Conservation (phyloP, 164 flowering plant species). For the Chloranthus sessilifolius region DNA sequence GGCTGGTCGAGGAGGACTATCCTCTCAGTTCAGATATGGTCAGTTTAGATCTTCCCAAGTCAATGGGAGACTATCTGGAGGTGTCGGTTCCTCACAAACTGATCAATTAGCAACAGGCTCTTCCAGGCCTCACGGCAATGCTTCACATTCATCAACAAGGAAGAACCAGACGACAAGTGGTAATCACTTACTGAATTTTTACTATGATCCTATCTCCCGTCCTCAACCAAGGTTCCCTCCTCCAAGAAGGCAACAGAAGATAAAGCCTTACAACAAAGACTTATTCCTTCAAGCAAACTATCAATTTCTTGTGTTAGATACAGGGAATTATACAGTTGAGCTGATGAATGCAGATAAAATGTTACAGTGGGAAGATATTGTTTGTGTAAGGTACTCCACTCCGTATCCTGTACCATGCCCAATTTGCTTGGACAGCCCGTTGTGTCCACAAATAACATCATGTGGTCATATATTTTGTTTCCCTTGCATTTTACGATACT, state of each 20-base stretch:
- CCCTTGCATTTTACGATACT: constrained; percentile 80
- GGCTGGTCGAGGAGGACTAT: constrained; percentile 22
- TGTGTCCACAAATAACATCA: constrained; percentile 97
- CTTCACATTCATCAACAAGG: constrained; percentile 34
- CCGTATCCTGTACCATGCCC: constrained; percentile 82
- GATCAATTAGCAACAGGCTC: constrained; percentile 23
- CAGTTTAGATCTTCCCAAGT: constrained; percentile 19
- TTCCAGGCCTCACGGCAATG: constrained; percentile 20
- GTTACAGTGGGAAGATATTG: constrained; percentile 86
- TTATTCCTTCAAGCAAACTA: constrained; percentile 92
- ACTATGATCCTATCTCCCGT: constrained; percentile 75
- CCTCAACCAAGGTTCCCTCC: constrained; percentile 58
- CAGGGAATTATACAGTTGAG: constrained; percentile 47
- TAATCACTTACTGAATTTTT: constrained; percentile 88
- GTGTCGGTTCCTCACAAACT: constrained; percentile 16
- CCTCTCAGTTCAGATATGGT: constrained; percentile 15
- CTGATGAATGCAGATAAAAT: constrained; percentile 80
- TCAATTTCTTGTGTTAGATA: constrained; percentile 79
- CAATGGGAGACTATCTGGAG: constrained; percentile 27
- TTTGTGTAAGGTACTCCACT: constrained; percentile 74
- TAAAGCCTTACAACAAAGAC: constrained; percentile 86
- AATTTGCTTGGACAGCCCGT: constrained; percentile 84
- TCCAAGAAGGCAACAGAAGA: constrained; percentile 55
- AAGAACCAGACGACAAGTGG: constrained; percentile 54
- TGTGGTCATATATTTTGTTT: constrained; percentile 98